These are phyloP conservation scores for Alternaria incomplexa DNA, from an alignment of 2,329 filamentous ascomycete genomes.

Conservation along the genomic window DNA sequence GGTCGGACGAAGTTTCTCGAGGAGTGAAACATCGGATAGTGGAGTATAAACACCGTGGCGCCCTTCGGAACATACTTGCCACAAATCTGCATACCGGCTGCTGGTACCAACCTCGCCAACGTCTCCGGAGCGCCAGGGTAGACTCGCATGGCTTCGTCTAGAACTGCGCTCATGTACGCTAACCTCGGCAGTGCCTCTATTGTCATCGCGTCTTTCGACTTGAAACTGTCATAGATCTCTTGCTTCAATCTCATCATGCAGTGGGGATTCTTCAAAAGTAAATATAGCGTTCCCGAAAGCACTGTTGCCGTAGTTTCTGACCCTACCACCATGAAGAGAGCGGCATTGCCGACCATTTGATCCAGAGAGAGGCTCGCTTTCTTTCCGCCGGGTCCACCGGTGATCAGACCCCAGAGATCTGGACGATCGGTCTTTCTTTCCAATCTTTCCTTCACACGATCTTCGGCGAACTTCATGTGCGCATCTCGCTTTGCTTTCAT, in stretches of 20 bases:
- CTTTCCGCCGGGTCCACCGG: not conserved
- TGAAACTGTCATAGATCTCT: not conserved
- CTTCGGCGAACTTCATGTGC: constrained; percentile 7
- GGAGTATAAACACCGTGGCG: constrained; percentile 1
- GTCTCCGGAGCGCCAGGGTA: constrained; percentile 9
- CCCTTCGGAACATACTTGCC: not conserved
- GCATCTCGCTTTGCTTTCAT: constrained; percentile 7
- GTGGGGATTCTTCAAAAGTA: not conserved
- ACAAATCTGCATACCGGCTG: not conserved
- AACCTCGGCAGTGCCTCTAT: constrained; percentile 2
- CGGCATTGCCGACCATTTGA: constrained; percentile 6
- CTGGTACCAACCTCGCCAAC: constrained; percentile 4
- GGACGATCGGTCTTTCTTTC: not conserved
- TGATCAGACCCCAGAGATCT: constrained; percentile 7
- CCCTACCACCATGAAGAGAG: constrained; percentile 6
- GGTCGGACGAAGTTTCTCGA: constrained; percentile 2
- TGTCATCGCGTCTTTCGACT: constrained; percentile 4
- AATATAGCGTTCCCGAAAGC: not conserved
- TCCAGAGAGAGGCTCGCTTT: constrained; percentile 5
- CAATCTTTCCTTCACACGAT: constrained; percentile 1
- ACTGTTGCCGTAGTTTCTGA: constrained; percentile 6
- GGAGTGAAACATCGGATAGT: constrained; percentile 2
- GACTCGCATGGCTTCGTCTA: constrained; percentile 7
- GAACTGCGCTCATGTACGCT: constrained; percentile 4
- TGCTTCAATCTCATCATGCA: not conserved